Conservation (phyloP, 2,329 filamentous ascomycete genomes). For the Cladophialophora exuberans region DNA sequence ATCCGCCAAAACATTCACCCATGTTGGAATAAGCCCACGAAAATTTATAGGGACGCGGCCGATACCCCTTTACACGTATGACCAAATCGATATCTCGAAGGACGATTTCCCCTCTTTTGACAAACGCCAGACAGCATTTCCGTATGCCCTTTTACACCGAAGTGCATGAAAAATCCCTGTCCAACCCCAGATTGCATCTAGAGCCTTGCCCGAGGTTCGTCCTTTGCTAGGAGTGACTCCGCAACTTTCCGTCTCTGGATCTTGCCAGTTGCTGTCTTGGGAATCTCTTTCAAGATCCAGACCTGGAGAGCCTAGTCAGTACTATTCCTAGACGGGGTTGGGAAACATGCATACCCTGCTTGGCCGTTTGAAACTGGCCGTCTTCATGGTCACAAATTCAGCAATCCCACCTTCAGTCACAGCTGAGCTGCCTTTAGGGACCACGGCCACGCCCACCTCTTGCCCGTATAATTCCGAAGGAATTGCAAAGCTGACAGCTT, state of each 20-base stretch:
- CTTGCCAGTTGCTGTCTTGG: slow-evolving; percentile 91
- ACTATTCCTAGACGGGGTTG: not conserved
- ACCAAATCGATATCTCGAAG: not conserved
- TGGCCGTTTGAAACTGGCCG: slow-evolving; percentile 84
- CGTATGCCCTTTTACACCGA: slow-evolving; percentile 3
- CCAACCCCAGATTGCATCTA: slow-evolving; percentile 36
- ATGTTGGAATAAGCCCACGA: slow-evolving; percentile 12
- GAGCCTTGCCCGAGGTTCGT: slow-evolving; percentile 57
- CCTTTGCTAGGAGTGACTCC: slow-evolving; percentile 78
- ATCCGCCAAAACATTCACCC: slow-evolving; percentile 23
- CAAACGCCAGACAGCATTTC: slow-evolving; percentile 8
- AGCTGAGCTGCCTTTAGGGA: slow-evolving; percentile 67
- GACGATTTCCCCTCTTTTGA: slow-evolving; percentile 1
- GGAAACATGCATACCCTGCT: slow-evolving; percentile 64
- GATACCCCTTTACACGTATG: slow-evolving; percentile 3
- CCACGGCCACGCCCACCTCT: slow-evolving; percentile 76
- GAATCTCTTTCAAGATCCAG: slow-evolving; percentile 82
- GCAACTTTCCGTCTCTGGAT: slow-evolving; percentile 85
- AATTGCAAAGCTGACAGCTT: slow-evolving; percentile 83
- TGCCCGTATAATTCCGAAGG: slow-evolving; percentile 83
- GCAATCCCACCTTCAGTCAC: slow-evolving; percentile 65
- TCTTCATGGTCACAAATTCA: slow-evolving; percentile 67
- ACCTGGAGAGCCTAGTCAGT: slow-evolving; percentile 42
- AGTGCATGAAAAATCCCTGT: slow-evolving; percentile 2
- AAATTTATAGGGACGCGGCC: slow-evolving; percentile 4